These are phyloP conservation scores for Colletotrichum eleusines DNA, from an alignment of 2,329 filamentous ascomycete genomes.

Conservation along the genomic window DNA sequence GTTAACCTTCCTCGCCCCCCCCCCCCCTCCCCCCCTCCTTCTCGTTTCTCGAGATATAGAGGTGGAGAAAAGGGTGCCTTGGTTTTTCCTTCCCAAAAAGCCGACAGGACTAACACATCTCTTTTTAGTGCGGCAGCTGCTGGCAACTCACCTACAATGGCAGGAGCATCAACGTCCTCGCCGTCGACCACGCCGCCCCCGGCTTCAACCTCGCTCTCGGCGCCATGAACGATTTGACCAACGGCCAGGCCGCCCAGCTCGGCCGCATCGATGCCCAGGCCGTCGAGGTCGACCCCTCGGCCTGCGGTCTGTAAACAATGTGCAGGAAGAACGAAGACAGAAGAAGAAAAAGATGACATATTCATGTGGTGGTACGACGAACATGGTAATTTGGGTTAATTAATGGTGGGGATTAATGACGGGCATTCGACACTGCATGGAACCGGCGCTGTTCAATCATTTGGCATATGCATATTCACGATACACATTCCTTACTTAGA, in stretches of 20 bases:
- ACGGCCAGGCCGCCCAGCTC: constrained; percentile 60
- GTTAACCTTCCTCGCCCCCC: constrained; percentile 34
- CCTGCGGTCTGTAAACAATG: constrained; percentile 56
- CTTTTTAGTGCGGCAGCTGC: constrained; percentile 68
- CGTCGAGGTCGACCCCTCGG: constrained; percentile 55
- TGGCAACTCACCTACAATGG: constrained; percentile 66
- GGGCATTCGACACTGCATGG: constrained; percentile 22
- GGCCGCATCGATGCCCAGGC: constrained; percentile 66
- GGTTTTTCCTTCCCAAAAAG: neutral
- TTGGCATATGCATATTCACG: constrained; percentile 36
- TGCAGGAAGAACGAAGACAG: neutral
- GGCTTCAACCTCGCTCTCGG: constrained; percentile 69
- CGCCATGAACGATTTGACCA: constrained; percentile 69
- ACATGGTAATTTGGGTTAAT: constrained; percentile 20
- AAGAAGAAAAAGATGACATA: neutral
- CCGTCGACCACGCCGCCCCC: constrained; percentile 62
- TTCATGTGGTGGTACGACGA: neutral
- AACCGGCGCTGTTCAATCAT: constrained; percentile 37
- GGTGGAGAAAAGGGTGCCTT: no score
- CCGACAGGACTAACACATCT: constrained; percentile 6
- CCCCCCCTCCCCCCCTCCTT: no score
- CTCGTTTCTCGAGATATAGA: neutral
- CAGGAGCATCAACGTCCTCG: constrained; percentile 65
- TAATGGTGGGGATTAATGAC: constrained; percentile 1
- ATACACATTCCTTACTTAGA: constrained; percentile 41